Evolutionary conservation across 495 filamentous ascomycete genomes (phyloP), one percentile per base, ranked within the genome.

Genomic region (Sporormia fimetaria): DNA sequence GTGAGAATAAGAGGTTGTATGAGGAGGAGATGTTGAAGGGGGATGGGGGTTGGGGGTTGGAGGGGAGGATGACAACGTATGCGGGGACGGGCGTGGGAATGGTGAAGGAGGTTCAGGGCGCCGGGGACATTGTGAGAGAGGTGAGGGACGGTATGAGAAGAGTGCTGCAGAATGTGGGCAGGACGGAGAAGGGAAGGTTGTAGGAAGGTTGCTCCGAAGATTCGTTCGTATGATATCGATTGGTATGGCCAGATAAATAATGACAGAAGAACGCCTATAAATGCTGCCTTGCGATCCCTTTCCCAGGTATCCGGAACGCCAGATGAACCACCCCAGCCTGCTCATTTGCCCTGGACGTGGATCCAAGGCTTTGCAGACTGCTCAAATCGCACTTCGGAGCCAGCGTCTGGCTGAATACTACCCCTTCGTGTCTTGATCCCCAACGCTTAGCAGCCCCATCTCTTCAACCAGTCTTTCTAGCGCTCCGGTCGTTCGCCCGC

Each of bases 61-160:
- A 71, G 16, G 76, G 75, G 3, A 64, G 81, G 55, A 60, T 82
- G 47, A 76, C 79, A 4, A 80, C 78, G n/a, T 87, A 83, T 66
- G 79, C 78, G 1, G 73, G 71, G 1, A 64, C 69, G 1, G 63
- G 61, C 6, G 57, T 75, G 5, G 73, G 73, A 6, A 54, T 75
- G 43, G 63, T 75, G 23, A 63, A 53, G 26, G 60, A 63, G 28
- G 61, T 71, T 2, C 57, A 57, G 44, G 37, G 40, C 22, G 71
- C 70, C 0, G 62, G 14, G 14, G 57, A 59, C 9, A 69, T 75
- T 40, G 60, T 72, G n/a, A 37, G 52, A 35, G 59, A 66, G 48
- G 56, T 64, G 12, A 62, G 55, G 54, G 49, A 49, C 33, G 49
- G 40, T 1, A 55, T 44, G 26, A 50, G 4, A 16, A 30, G 17